Evolutionary conservation across 345 rosid species (phyloP), one percentile per base, ranked within the genome.

Genomic region (Chamaenerion angustifolium): DNA sequence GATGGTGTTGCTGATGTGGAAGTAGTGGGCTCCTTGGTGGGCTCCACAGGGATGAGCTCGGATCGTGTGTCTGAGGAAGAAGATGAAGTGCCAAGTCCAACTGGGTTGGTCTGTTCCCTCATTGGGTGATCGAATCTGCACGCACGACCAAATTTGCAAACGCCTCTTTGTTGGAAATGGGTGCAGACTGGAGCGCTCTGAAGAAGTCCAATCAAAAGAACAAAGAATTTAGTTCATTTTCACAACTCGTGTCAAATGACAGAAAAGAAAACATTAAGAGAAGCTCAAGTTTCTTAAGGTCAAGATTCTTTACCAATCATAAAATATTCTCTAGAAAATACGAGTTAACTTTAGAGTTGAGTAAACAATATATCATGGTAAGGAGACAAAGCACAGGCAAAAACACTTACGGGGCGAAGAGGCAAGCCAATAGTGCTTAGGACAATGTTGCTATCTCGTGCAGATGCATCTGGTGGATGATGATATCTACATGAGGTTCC

Each of bases 401-500:
- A 60, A 31, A 60, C 43, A 65, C 88, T 83, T 73, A 92, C 98
- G 0, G 84, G 84, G 59, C 94, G 94, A 66, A 84, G 51, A 45
- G 98, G 98, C 58, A 84, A 84, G 59, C 94, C 98, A 45, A 76
- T 45, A 46, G 85, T 79, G 64, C 85, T 84, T 60, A 87, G 77
- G 45, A 61, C 45, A 31, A 68, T 64, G 59, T 68, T 68, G 14
- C 73, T 49, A 63, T 76, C 78, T 31, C 78, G 75, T 3, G 71
- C 63, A 35, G 55, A 41, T 56, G 63, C 64, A 53, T 84, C 85
- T n/a, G 65, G 71, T 3, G 96, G 99, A 64, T 93, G 99, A 77
- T 93, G 94, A 64, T 73, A 93, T 79, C 73, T 82, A 76, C 99
- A 93, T 0, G 80, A 79, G 46, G 90, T 70, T 64, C 96, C 94